Conservation (phyloP, 495 filamentous ascomycete genomes). For the Hypomontagnella monticulosa region DNA sequence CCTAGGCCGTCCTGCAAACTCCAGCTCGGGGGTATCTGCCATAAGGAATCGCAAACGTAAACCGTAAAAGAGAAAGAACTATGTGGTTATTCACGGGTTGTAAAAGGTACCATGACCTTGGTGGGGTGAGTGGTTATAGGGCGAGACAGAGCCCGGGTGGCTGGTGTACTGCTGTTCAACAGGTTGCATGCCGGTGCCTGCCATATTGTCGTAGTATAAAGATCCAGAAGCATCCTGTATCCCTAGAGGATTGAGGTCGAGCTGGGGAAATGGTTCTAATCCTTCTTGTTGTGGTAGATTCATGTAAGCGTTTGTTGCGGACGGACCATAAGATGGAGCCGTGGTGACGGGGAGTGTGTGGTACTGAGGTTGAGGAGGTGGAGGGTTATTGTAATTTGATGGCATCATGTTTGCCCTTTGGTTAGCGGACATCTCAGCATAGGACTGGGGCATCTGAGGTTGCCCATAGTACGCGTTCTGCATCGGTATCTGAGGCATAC, state of each 20-base stretch:
- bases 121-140: slow-evolving; percentile 54
- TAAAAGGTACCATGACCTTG: slow-evolving; percentile 52
- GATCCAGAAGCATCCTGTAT: slow-evolving; percentile 47
- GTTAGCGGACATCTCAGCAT: slow-evolving; percentile 32
- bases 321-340: slow-evolving; percentile 21
- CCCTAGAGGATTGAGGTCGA: slow-evolving; percentile 49
- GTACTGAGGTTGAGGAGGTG: slow-evolving; percentile 37
- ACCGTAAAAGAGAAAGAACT: slow-evolving; percentile 24
- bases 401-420: slow-evolving; percentile 33
- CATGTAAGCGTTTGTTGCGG: slow-evolving; percentile 9
- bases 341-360: slow-evolving; percentile 36
- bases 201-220: slow-evolving; percentile 43
- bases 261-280: slow-evolving; percentile 49
- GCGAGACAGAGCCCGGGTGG: slow-evolving; percentile 54
- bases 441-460: slow-evolving; percentile 24
- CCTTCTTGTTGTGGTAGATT: slow-evolving; percentile 32
- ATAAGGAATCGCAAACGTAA: slow-evolving; percentile 36
- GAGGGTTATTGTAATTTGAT: slow-evolving; percentile 34
- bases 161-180: slow-evolving; percentile 50
- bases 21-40: slow-evolving; percentile 33
- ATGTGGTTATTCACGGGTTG: slow-evolving; percentile 32
- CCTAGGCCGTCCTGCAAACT: slow-evolving; percentile 21
- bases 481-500: slow-evolving; percentile 23
- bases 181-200: slow-evolving; percentile 41
- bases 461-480: slow-evolving; percentile 33